These are phyloP conservation scores for Crassisporium funariophilum DNA, from an alignment of 768 basidiomycete species.

Conservation along the genomic window DNA sequence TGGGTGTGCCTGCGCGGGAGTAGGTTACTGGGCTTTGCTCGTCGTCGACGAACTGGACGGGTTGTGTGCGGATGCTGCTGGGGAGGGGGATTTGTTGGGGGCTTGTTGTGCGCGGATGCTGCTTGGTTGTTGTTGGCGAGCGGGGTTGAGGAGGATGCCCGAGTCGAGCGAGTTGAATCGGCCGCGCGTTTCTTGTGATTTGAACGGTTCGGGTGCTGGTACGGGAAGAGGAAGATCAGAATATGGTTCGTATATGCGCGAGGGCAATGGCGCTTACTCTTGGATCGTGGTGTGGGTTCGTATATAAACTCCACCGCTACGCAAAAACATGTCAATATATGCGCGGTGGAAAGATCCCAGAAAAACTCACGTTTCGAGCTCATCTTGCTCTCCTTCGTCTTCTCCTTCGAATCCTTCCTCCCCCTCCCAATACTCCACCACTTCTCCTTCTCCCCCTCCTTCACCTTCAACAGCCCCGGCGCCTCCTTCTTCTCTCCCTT, in stretches of 20 bases:
- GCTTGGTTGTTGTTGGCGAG: slow-evolving; percentile 32
- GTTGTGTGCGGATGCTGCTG: no score
- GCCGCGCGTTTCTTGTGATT: slow-evolving; percentile 37
- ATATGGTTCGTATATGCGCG: neutral
- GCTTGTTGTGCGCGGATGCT: neutral
- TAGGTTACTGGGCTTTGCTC: neutral
- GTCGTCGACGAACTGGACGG: neutral
- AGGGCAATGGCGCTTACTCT: slow-evolving; percentile 32
- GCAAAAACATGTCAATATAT: neutral
- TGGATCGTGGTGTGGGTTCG: slow-evolving; percentile 37
- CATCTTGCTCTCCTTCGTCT: slow-evolving; percentile 43
- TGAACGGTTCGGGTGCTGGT: slow-evolving; percentile 51
- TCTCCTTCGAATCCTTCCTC: slow-evolving; percentile 72
- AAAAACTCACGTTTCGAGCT: slow-evolving; percentile 46
- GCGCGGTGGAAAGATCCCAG: neutral
- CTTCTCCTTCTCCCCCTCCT: slow-evolving; percentile 49
- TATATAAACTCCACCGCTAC: slow-evolving; percentile 26
- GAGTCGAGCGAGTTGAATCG: slow-evolving; percentile 69
- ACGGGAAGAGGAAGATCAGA: neutral
- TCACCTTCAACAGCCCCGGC: slow-evolving; percentile 35
- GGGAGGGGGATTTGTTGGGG: no score
- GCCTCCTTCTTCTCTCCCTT: slow-evolving; percentile 26
- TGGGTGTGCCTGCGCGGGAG: slow-evolving; percentile 25
- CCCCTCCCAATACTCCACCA: slow-evolving; percentile 87
- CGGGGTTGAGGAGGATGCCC: slow-evolving; percentile 33